Evolutionary conservation across 2,329 filamentous ascomycete species (phyloP), one percentile per base, ranked within the genome.

Genomic region (Lachnellula cervina): DNA sequence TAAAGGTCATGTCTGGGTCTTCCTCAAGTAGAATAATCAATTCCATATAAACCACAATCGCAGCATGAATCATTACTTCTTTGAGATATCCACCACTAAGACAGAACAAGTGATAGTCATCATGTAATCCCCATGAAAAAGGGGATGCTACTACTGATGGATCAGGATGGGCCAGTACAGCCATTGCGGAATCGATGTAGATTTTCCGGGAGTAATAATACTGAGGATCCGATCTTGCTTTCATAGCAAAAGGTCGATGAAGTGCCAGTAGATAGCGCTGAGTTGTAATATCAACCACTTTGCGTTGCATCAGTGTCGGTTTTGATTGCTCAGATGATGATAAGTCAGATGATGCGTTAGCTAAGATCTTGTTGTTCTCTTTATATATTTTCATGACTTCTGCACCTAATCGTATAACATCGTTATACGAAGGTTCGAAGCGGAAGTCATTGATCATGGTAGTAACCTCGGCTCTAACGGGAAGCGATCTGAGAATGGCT

Each of bases 181-280:
- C 58, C 9, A 75, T 64, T 16, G 74, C 71, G 2, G 71, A 64
- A 37, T 82, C 79, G 2, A 80, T 57, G 57, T 73, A 76, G 7
- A 74, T 67, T 56, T 77, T 79, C 35, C 74, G 71, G 0, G 78
- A 81, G 67, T 75, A 79, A 59, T 79, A 72, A 61, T 75, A 82
- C 4, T 74, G 56, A 0, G 76, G 78, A 49, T 80, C 73, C 1
- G 62, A 59, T 5, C 66, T 70, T 9, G 77, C 74, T 56, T 72
- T 68, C 38, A 66, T 66, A 38, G 74, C 73, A 62, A 77, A 82
- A 0, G 76, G 71, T 7, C 73, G 75, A 59, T 86, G 81, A 0
- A 86, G 69, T 0, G 76, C 73, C 14, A 84, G 73, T 2, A 83
- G 62, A 62, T 82, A 83, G 14, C 82, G 78, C 5, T 78, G 77